Conservation (phyloP, 768 basidiomycete genomes). For the Ramaria sp. region DNA sequence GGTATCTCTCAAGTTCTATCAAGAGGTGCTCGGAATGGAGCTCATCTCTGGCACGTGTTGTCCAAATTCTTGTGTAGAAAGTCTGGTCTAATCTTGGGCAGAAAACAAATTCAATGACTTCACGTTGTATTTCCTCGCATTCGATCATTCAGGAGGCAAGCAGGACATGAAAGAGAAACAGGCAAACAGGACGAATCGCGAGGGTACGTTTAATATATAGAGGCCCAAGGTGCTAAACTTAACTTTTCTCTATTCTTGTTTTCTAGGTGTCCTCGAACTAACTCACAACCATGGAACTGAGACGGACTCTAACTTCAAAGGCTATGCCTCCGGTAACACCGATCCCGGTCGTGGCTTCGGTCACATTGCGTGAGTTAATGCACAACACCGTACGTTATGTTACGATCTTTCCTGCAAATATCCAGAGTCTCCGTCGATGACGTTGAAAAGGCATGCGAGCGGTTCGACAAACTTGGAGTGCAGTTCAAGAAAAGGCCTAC, state of each 20-base stretch:
- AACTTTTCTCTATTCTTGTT: neutral
- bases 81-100: conserved; percentile 18
- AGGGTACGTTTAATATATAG: conserved; percentile 36
- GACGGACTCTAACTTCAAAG: conserved; percentile 60
- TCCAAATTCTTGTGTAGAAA: conserved; percentile 3
- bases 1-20: conserved; percentile 71
- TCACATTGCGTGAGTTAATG: conserved; percentile 7
- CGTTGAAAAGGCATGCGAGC: conserved; percentile 69
- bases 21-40: conserved; percentile 69
- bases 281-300: conserved; percentile 92
- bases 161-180: conserved; percentile 39
- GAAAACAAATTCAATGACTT: conserved; percentile 49
- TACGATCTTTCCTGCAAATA: conserved; percentile 58
- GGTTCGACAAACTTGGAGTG: conserved; percentile 73
- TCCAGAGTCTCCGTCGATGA: conserved; percentile 80
- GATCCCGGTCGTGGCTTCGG: conserved; percentile 52
- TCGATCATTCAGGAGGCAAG: conserved; percentile 44
- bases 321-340: conserved; percentile 78
- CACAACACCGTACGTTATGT: neutral
- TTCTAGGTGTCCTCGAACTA: conserved; percentile 67
- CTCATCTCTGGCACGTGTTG: conserved; percentile 40
- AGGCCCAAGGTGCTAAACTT: neutral
- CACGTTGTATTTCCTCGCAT: conserved; percentile 82
- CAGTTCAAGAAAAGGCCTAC: conserved; percentile 77
- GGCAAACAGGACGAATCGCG: conserved; percentile 40